Percentiles rank a stretch among this genome's conserved stretches.
These are phyloP conservation scores for Cercospora brassicicola DNA, from an alignment of 2,329 filamentous ascomycete genomes.

Conservation along the genomic window DNA sequence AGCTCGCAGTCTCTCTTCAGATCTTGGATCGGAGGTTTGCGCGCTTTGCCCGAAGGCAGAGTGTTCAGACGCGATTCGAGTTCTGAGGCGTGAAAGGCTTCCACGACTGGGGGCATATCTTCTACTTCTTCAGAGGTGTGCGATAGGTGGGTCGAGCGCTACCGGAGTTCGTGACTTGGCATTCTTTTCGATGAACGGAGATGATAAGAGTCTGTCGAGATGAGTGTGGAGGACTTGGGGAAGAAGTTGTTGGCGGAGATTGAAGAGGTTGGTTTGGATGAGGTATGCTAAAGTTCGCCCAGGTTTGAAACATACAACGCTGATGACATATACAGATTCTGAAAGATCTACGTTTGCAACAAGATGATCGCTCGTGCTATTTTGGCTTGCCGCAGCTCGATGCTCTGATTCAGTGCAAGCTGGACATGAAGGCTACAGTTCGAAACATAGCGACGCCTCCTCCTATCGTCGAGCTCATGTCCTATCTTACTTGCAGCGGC, in stretches of 20 bases:
- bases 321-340: slow-evolving; percentile 41
- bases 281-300: slow-evolving; percentile 45
- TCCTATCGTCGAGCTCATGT: slow-evolving; percentile 57
- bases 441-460: slow-evolving; percentile 23
- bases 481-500: slow-evolving; percentile 52
- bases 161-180: background rate
- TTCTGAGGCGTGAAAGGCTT: slow-evolving; percentile 54
- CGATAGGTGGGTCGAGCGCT: background rate
- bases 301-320: slow-evolving; percentile 4
- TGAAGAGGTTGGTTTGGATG: slow-evolving; percentile 51
- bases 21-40: slow-evolving; percentile 53
- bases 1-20: slow-evolving; percentile 55
- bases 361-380: slow-evolving; percentile 20
- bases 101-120: slow-evolving; percentile 58
- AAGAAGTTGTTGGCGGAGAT: slow-evolving; percentile 55
- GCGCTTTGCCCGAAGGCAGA: slow-evolving; percentile 52
- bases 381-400: slow-evolving; percentile 53
- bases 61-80: slow-evolving; percentile 56
- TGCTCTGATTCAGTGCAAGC: slow-evolving; percentile 33
- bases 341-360: slow-evolving; percentile 38
- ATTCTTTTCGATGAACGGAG: slow-evolving; percentile 7
- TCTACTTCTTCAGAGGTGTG: background rate
- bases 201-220: slow-evolving; percentile 25
- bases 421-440: slow-evolving; percentile 12
- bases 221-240: slow-evolving; percentile 51